phyloP scores from a whole-genome alignment of 495 filamentous ascomycete species.

The Platismatia glauca region DNA sequence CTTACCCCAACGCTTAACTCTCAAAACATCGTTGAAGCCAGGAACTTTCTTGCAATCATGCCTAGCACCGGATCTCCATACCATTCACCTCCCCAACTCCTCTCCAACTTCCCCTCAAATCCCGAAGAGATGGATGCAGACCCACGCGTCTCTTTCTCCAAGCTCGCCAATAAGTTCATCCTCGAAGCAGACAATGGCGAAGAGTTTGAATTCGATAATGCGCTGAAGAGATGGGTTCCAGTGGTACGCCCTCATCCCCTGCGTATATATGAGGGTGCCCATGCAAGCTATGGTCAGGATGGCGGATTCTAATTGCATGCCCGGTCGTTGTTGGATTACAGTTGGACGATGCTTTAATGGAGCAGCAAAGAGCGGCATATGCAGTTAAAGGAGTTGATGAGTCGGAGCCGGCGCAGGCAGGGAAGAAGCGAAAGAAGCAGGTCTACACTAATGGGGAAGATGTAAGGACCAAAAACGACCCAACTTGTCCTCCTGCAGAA shows the following conservation, averaged over 20 bases:
- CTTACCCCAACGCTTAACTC: too few species aligned
- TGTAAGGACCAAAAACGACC: constrained; percentile 35
- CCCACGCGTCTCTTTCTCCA: constrained; percentile 77
- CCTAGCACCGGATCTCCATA: constrained; percentile 6
- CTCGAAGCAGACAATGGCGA: constrained; percentile 77
- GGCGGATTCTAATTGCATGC: constrained; percentile 30
- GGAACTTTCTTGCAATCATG: not conserved
- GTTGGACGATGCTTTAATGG: constrained; percentile 71
- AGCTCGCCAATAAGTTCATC: constrained; percentile 67
- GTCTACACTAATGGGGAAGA: constrained; percentile 49
- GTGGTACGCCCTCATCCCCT: constrained; percentile 42
- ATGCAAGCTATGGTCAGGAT: constrained; percentile 17
- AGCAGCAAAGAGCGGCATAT: constrained; percentile 70
- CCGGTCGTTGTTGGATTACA: constrained; percentile 33
- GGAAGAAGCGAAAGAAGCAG: constrained; percentile 67
- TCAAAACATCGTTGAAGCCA: not conserved
- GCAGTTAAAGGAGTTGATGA: constrained; percentile 60
- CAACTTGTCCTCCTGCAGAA: not conserved
- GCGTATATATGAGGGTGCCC: constrained; percentile 17
- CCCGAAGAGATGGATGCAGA: constrained; percentile 71
- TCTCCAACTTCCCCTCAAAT: constrained; percentile 55
- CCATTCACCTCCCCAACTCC: constrained; percentile 10
- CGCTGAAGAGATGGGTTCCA: constrained; percentile 69
- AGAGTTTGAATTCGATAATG: constrained; percentile 74
- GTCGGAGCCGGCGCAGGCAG: constrained; percentile 41